These are phyloP conservation scores for Fusarium sacchari DNA, from an alignment of 2,329 filamentous ascomycete genomes.

Conservation along the genomic window DNA sequence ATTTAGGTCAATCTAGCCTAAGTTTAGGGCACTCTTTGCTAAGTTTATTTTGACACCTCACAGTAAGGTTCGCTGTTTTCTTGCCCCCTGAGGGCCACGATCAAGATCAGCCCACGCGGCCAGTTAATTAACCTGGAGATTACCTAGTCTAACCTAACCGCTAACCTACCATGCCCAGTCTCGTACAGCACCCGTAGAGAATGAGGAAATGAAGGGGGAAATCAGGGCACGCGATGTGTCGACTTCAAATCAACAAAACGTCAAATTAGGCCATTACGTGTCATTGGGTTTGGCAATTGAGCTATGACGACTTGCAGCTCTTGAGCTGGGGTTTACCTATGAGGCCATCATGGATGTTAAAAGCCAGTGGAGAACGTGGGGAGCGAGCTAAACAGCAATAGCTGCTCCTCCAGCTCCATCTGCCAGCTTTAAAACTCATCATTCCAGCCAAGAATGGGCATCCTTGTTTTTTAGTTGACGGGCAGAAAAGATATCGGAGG, in stretches of 20 bases:
- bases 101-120: constrained; percentile 28
- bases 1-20: no score
- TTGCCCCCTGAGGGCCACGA: no score
- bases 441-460: constrained; percentile 35
- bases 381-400: constrained; percentile 5
- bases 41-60: no score
- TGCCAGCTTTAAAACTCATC: constrained; percentile 18
- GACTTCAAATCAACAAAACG: constrained; percentile 4
- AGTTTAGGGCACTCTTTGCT: no score
- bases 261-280: constrained; percentile 32
- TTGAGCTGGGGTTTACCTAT: constrained; percentile 15
- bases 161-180: not conserved
- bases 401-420: constrained; percentile 4
- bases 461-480: constrained; percentile 27
- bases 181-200: not conserved
- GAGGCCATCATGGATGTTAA: constrained; percentile 32
- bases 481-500: constrained; percentile 11
- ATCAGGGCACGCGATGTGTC: constrained; percentile 21
- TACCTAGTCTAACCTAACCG: not conserved
- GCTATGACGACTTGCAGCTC: constrained; percentile 28
- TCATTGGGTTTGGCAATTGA: constrained; percentile 14
- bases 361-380: constrained; percentile 33
- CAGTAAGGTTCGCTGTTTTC: no score
- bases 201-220: constrained; percentile 1
- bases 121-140: not conserved